Evolutionary conservation across 768 basidiomycete species (phyloP).

Genomic region (Kondoa malvinella): DNA sequence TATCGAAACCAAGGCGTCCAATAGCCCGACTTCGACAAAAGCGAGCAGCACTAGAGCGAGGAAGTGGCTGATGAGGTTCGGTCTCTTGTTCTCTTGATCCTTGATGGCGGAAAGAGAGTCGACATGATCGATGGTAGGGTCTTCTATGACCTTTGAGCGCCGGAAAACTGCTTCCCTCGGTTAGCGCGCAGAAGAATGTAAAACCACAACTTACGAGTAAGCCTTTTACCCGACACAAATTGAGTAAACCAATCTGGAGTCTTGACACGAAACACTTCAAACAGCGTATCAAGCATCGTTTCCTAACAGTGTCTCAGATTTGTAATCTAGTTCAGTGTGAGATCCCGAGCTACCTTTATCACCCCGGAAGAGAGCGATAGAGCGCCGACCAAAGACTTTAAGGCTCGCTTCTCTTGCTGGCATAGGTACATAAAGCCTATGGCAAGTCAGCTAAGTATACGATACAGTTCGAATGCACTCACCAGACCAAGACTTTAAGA

Average conservation of each 20-base stretch:
- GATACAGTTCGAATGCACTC: slow-evolving; percentile 28
- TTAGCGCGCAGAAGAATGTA: not conserved
- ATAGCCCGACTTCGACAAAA: slow-evolving; percentile 67
- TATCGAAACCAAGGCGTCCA: slow-evolving; percentile 72
- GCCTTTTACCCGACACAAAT: slow-evolving; percentile 69
- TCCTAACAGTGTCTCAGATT: slow-evolving; percentile 42
- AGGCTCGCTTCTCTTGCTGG: slow-evolving; percentile 69
- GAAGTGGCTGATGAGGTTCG: slow-evolving; percentile 81
- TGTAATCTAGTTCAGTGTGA: not conserved
- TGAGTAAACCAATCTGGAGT: slow-evolving; percentile 82
- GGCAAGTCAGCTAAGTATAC: not conserved
- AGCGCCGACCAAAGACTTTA: slow-evolving; percentile 66
- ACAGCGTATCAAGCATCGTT: slow-evolving; percentile 82
- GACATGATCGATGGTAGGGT: not conserved
- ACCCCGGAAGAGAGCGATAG: slow-evolving; percentile 75
- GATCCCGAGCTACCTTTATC: slow-evolving; percentile 46
- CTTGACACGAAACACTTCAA: slow-evolving; percentile 78
- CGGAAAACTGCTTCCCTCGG: not conserved
- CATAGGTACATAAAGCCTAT: slow-evolving; percentile 80
- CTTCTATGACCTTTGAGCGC: not conserved
- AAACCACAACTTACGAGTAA: slow-evolving; percentile 29
- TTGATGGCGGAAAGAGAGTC: not conserved
- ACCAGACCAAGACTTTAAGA: slow-evolving; percentile 92
- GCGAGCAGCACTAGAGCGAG: slow-evolving; percentile 67
- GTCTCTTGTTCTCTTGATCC: slow-evolving; percentile 20